These are phyloP conservation scores for Fusarium haematococcum DNA, from an alignment of 2,329 filamentous ascomycete genomes.

Conservation along the genomic window DNA sequence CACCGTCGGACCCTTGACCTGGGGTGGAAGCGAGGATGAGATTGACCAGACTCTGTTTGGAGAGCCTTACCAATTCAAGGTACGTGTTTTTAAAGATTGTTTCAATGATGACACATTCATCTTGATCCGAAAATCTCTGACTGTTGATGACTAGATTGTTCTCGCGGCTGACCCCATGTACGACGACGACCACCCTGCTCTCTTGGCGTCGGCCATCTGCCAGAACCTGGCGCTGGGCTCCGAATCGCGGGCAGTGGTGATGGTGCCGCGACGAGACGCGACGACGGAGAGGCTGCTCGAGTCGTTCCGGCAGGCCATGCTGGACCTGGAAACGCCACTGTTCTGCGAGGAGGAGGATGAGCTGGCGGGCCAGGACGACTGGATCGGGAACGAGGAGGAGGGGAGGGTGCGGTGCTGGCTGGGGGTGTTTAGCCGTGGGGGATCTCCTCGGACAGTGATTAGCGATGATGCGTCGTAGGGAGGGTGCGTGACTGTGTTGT, in stretches of 20 bases:
- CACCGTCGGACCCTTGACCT: conserved; percentile 77
- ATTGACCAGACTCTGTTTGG: conserved; percentile 60
- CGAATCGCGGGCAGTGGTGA: conserved; percentile 77
- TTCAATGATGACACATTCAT: conserved; percentile 6
- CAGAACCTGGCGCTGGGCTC: conserved; percentile 70
- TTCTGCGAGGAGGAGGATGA: conserved; percentile 69
- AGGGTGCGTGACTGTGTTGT: background rate
- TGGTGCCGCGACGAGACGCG: conserved; percentile 82
- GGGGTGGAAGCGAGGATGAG: conserved; percentile 67
- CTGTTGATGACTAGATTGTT: conserved; percentile 66
- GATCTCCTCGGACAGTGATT: conserved; percentile 30
- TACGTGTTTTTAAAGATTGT: conserved; percentile 38
- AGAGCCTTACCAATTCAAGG: conserved; percentile 63
- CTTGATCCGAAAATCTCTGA: background rate
- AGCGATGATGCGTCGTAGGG: conserved; percentile 15
- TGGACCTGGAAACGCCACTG: conserved; percentile 58
- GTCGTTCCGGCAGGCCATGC: conserved; percentile 73
- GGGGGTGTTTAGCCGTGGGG: conserved; percentile 66
- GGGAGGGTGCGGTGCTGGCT: conserved; percentile 74
- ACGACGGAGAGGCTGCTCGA: conserved; percentile 72
- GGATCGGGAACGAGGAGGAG: conserved; percentile 67
- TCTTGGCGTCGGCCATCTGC: conserved; percentile 78
- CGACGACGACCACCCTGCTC: conserved; percentile 81
- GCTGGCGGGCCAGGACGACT: conserved; percentile 79
- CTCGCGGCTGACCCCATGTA: conserved; percentile 91